A percentile compares a stretch with the other conserved stretches of the same genome.
Evolutionary conservation across 345 rosid genomes (phyloP).

Genomic region (Arabidopsis suecica): DNA sequence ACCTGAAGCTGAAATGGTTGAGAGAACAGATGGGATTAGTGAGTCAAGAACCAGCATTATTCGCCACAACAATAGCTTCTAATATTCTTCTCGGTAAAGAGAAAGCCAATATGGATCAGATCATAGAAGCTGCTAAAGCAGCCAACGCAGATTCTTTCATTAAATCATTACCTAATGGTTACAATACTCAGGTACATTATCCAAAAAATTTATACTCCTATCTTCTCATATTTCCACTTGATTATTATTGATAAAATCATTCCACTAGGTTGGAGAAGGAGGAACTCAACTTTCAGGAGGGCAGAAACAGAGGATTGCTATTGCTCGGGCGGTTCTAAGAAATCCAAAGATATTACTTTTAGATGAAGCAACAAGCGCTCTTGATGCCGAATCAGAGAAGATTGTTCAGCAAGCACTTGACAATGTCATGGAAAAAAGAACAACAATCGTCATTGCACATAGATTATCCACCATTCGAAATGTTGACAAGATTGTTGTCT

Average conservation of each 20-base stretch:
- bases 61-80: constrained; percentile 69
- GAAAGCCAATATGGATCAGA: constrained; percentile 58
- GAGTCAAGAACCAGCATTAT: constrained; percentile 87
- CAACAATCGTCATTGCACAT: constrained; percentile 77
- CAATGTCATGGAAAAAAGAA: constrained; percentile 60
- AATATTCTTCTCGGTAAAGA: constrained; percentile 76
- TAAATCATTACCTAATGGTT: constrained; percentile 66
- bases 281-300: constrained; percentile 98
- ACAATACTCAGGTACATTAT: constrained; percentile 63
- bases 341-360: constrained; percentile 80
- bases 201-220: background rate
- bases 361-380: constrained; percentile 95
- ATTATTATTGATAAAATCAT: background rate
- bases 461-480: constrained; percentile 72
- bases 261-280: constrained; percentile 82
- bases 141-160: constrained; percentile 85
- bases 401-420: constrained; percentile 80
- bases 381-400: constrained; percentile 80
- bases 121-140: constrained; percentile 71
- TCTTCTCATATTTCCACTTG: background rate
- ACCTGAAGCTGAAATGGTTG: constrained; percentile 69
- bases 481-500: constrained; percentile 68
- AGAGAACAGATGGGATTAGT: constrained; percentile 91
- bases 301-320: constrained; percentile 88
- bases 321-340: constrained; percentile 80